phyloP scores from a whole-genome alignment of 1,284 basidiomycete genomes.

The Ustilago bromivora region DNA sequence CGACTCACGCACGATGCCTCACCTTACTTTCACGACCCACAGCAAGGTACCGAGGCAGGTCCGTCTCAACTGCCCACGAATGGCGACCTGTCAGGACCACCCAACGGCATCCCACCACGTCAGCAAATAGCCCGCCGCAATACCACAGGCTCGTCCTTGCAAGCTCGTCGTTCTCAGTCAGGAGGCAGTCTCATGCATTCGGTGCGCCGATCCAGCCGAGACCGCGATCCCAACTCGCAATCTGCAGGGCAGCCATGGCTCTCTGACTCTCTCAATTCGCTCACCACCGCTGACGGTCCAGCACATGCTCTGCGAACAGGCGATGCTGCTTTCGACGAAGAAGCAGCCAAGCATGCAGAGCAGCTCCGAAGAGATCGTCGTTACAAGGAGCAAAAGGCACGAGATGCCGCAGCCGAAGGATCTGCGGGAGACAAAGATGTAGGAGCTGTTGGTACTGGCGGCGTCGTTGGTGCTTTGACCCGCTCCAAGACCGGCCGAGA shows the following conservation, averaged over 20 bases:
- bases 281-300: slow-evolving; percentile 27
- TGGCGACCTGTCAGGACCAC: slow-evolving; percentile 16
- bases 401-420: slow-evolving; percentile 42
- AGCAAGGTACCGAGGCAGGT: slow-evolving; percentile 17
- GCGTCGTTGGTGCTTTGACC: slow-evolving; percentile 34
- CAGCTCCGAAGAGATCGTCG: slow-evolving; percentile 60
- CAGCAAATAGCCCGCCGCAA: slow-evolving; percentile 49
- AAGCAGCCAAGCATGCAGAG: slow-evolving; percentile 65
- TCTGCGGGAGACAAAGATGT: slow-evolving; percentile 20
- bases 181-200: slow-evolving; percentile 33
- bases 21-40: slow-evolving; percentile 35
- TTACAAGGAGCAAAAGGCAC: slow-evolving; percentile 59
- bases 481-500: slow-evolving; percentile 46
- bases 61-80: slow-evolving; percentile 4
- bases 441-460: slow-evolving; percentile 13
- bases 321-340: slow-evolving; percentile 66
- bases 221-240: slow-evolving; percentile 33
- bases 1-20: slow-evolving; percentile 46
- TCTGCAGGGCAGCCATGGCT: slow-evolving; percentile 32
- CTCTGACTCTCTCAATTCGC: slow-evolving; percentile 39
- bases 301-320: slow-evolving; percentile 56
- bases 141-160: slow-evolving; percentile 54
- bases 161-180: slow-evolving; percentile 38
- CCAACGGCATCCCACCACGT: slow-evolving; percentile 31
- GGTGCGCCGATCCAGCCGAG: slow-evolving; percentile 39